Percentiles rank a stretch among this genome's conserved stretches.
phyloP scores from a whole-genome alignment of 768 basidiomycete genomes.

The Crassisporium funariophilum region DNA sequence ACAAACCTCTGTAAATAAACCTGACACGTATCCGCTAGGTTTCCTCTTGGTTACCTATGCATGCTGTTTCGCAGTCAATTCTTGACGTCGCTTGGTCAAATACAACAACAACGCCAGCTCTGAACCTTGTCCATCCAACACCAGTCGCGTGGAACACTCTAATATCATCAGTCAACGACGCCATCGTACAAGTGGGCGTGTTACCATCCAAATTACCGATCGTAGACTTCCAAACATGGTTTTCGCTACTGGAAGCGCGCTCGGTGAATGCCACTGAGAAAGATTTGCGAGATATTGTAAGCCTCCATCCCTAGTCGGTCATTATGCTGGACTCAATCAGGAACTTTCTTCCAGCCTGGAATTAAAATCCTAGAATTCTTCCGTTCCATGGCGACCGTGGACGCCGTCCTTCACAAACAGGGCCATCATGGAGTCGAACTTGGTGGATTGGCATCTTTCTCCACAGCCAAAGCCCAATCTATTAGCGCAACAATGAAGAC shows the following conservation, averaged over 20 bases:
- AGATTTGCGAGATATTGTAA: constrained; percentile 32
- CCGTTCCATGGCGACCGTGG: constrained; percentile 19
- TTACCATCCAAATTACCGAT: constrained; percentile 15
- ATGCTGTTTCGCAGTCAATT: constrained; percentile 34
- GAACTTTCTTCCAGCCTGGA: constrained; percentile 30
- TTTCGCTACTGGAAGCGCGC: constrained; percentile 25
- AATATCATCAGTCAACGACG: constrained; percentile 23
- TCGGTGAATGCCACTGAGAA: constrained; percentile 22
- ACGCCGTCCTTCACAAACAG: constrained; percentile 14
- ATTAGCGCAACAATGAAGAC: constrained; percentile 19
- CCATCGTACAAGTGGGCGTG: constrained; percentile 16
- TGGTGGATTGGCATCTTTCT: constrained; percentile 18
- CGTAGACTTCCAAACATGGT: constrained; percentile 31
- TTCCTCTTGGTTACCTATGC: constrained; percentile 39
- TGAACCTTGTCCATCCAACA: constrained; percentile 42
- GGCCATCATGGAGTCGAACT: constrained; percentile 10
- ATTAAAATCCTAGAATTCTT: constrained; percentile 34
- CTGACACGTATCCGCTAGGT: constrained; percentile 10
- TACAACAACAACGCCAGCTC: constrained; percentile 18
- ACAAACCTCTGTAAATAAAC: too few relatives aligned
- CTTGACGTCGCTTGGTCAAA: constrained; percentile 32
- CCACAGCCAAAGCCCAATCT: constrained; percentile 17
- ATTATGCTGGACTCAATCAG: background rate
- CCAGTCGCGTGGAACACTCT: constrained; percentile 31
- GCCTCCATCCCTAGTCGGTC: constrained; percentile 9